Conservation (phyloP, 225 moss, liverwort and hornwort species). For the Antitrichia curtipendula region DNA sequence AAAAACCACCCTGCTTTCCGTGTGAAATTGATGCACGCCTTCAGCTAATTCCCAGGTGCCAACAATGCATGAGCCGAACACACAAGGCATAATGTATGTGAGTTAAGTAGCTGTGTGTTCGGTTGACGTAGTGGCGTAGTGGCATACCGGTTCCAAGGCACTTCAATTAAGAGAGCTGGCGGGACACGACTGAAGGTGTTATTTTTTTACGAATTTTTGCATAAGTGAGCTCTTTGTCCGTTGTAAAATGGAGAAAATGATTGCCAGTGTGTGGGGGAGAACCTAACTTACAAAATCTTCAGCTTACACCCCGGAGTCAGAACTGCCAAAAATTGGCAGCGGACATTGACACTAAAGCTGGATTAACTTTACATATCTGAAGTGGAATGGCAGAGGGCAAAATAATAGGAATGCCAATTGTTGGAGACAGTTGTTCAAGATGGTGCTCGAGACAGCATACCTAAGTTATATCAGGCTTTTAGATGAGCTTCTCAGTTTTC, state of each 20-base stretch:
- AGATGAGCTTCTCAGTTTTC: neutral
- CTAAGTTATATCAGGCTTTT: neutral
- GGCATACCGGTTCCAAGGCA: neutral
- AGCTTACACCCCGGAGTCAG: neutral
- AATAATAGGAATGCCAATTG: neutral
- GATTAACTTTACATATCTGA: neutral
- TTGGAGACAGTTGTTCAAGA: neutral
- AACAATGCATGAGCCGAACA: neutral
- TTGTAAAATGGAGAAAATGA: neutral
- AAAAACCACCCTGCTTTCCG: too few relatives aligned
- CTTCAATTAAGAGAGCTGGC: neutral
- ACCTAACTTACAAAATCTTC: neutral
- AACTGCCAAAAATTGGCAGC: neutral
- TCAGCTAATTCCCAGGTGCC: neutral
- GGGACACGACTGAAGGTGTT: too few relatives aligned
- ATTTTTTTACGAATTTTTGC: neutral
- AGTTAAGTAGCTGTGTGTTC: neutral
- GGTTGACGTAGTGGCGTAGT: neutral
- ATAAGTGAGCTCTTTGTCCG: neutral
- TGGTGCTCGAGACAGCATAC: too few relatives aligned
- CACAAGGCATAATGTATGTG: neutral
- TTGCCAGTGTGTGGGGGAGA: neutral
- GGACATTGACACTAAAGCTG: neutral
- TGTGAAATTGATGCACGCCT: neutral
- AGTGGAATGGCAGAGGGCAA: neutral